Conservation (phyloP, 1,284 basidiomycete genomes). For the Neonothopanus nambi region DNA sequence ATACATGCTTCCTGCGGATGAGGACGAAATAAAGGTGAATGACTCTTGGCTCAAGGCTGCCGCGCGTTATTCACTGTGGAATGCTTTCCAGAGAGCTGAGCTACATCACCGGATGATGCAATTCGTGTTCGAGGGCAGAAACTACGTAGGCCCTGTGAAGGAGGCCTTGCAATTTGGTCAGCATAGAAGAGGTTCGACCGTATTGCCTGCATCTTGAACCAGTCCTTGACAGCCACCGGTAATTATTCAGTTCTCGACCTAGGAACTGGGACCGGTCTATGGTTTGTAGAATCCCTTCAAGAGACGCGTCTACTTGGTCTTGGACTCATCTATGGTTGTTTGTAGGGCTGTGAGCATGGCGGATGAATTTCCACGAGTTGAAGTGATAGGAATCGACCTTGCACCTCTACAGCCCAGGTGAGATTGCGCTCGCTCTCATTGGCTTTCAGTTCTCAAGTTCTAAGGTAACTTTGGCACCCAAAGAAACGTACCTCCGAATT, state of each 20-base stretch:
- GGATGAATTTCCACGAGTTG: conserved; percentile 64
- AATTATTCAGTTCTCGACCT: conserved; percentile 54
- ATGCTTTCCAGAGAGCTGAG: conserved; percentile 56
- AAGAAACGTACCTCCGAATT: conserved; percentile 65
- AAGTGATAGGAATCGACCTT: conserved; percentile 68
- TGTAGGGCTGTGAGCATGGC: conserved; percentile 66
- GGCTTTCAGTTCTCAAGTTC: background rate
- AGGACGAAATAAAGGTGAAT: conserved; percentile 58
- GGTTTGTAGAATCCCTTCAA: conserved; percentile 40
- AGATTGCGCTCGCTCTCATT: conserved; percentile 15
- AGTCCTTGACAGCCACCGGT: background rate
- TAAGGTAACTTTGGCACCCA: conserved; percentile 4
- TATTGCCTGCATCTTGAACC: conserved; percentile 2
- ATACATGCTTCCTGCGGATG: conserved; percentile 63
- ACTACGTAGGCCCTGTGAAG: conserved; percentile 62
- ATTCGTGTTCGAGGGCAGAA: conserved; percentile 62
- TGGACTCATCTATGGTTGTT: background rate
- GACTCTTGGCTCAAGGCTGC: conserved; percentile 7
- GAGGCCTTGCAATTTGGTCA: conserved; percentile 51
- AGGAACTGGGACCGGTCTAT: conserved; percentile 64
- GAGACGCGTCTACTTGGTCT: no score
- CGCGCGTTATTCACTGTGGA: conserved; percentile 6
- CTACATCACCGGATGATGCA: conserved; percentile 62
- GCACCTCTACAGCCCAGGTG: conserved; percentile 70
- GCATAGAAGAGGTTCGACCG: conserved; percentile 37